A percentile compares a stretch with the other conserved stretches of the same genome.
These are phyloP conservation scores for Stemphylium lycopersici DNA, from an alignment of 2,329 filamentous ascomycete species.

Conservation along the genomic window DNA sequence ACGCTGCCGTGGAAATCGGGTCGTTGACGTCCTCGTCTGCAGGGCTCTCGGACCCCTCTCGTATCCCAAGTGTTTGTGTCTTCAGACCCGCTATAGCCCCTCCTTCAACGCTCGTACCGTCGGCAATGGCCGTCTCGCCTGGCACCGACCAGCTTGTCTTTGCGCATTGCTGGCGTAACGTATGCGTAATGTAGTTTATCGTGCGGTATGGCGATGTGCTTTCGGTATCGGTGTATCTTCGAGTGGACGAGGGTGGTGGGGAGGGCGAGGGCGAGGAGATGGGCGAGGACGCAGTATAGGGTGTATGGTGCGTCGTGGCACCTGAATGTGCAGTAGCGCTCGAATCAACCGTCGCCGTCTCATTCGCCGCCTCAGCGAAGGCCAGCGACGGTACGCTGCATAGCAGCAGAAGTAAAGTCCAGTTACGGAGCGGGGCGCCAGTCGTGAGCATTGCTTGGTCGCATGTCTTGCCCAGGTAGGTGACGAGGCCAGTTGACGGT, in stretches of 20 bases:
- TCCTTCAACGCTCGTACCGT: slow-evolving; percentile 18
- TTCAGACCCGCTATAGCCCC: slow-evolving; percentile 18
- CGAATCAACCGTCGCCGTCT: slow-evolving; percentile 28
- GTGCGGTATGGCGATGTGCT: slow-evolving; percentile 62
- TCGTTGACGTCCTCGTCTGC: slow-evolving; percentile 9
- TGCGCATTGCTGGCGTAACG: slow-evolving; percentile 76
- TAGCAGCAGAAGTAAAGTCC: slow-evolving; percentile 43
- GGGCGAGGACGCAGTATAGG: not conserved
- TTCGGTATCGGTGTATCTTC: slow-evolving; percentile 39
- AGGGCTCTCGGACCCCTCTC: slow-evolving; percentile 13
- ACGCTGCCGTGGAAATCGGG: not conserved
- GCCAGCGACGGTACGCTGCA: slow-evolving; percentile 39
- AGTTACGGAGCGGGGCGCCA: slow-evolving; percentile 47
- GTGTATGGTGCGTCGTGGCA: slow-evolving; percentile 24
- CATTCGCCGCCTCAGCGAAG: slow-evolving; percentile 41
- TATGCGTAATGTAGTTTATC: slow-evolving; percentile 83
- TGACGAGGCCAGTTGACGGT: slow-evolving; percentile 20
- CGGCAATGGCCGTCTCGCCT: slow-evolving; percentile 16
- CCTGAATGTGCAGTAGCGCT: slow-evolving; percentile 35
- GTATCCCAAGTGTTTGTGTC: slow-evolving; percentile 14
- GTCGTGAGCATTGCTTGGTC: slow-evolving; percentile 48
- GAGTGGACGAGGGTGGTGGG: slow-evolving; percentile 10
- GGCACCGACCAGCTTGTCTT: slow-evolving; percentile 62
- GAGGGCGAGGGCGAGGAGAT: slow-evolving; percentile 17
- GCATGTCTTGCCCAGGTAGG: slow-evolving; percentile 45